A percentile compares a stretch with the other conserved stretches of the same genome.
Conservation (phyloP, 2,329 filamentous ascomycete genomes). For the Neofusicoccum umdonicola region DNA sequence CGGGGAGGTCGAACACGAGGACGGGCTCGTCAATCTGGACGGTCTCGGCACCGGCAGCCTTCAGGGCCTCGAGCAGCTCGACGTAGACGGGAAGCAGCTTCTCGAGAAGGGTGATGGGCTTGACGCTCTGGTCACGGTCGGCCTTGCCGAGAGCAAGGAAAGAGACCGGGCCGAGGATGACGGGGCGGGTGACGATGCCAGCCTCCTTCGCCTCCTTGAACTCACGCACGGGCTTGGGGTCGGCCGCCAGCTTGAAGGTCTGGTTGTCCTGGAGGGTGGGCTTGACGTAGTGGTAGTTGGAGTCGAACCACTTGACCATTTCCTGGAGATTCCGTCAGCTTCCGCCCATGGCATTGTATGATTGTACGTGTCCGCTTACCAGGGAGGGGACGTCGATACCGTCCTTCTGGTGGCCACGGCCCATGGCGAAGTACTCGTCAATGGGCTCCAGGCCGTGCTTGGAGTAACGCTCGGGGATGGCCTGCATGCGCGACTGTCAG, state of each 20-base stretch:
- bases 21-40: conserved; percentile 99
- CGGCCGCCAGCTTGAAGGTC: conserved; percentile 82
- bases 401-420: conserved; percentile 94
- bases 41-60: conserved; percentile 90
- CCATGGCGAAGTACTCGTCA: conserved; percentile 99
- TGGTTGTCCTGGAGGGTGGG: conserved; percentile 96
- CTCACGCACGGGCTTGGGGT: conserved; percentile 90
- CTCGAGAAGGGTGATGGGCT: conserved; percentile 89
- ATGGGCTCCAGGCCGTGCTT: conserved; percentile 82
- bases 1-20: conserved; percentile 88
- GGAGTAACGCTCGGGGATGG: conserved; percentile 89
- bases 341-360: background rate
- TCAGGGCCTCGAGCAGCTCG: conserved; percentile 88
- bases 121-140: conserved; percentile 88
- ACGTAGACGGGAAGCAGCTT: conserved; percentile 94
- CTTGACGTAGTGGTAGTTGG: conserved; percentile 99
- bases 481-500: conserved; percentile 51
- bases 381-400: conserved; percentile 88
- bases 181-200: conserved; percentile 87
- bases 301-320: conserved; percentile 99
- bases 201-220: conserved; percentile 98
- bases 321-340: conserved; percentile 53
- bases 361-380: conserved; percentile 41
- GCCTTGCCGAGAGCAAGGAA: conserved; percentile 98
- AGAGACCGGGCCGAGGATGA: conserved; percentile 91